Conservation (phyloP, 257 asterid species). For the Solanum piurae region DNA sequence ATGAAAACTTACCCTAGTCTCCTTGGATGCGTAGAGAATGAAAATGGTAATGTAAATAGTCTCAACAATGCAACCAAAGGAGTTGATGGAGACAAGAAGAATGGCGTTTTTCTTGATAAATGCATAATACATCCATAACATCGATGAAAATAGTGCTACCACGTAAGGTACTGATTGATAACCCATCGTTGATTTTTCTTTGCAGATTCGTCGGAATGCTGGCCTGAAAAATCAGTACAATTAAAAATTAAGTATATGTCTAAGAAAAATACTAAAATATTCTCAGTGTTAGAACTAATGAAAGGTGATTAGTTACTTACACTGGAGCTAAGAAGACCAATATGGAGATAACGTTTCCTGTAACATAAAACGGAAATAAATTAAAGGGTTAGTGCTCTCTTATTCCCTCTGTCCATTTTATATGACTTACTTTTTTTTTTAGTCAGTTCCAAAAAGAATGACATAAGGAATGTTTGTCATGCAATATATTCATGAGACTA, state of each 20-base stretch:
- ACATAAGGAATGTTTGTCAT: not conserved
- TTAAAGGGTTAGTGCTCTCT: not conserved
- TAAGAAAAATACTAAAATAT: not conserved
- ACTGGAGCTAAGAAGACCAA: constrained; percentile 63
- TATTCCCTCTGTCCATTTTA: too few relatives aligned
- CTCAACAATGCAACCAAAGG: constrained; percentile 55
- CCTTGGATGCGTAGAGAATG: constrained; percentile 42
- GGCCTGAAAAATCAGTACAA: constrained; percentile 28
- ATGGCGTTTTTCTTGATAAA: constrained; percentile 31
- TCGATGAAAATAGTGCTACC: constrained; percentile 56
- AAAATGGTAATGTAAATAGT: constrained; percentile 39
- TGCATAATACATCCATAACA: constrained; percentile 78
- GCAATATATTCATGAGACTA: not conserved
- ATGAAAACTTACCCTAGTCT: constrained; percentile 27
- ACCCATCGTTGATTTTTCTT: constrained; percentile 61
- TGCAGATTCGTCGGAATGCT: constrained; percentile 42
- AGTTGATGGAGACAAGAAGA: constrained; percentile 57
- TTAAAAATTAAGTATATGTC: not conserved
- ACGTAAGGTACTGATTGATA: constrained; percentile 60
- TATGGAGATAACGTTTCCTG: constrained; percentile 71
- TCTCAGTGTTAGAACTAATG: not conserved
- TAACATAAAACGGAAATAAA: not conserved
- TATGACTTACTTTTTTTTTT: not conserved
- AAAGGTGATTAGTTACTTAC: constrained; percentile 38
- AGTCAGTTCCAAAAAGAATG: too few relatives aligned